These are phyloP conservation scores for Adansonia madagascariensis DNA, from an alignment of 441 rosid genomes.

Conservation along the genomic window DNA sequence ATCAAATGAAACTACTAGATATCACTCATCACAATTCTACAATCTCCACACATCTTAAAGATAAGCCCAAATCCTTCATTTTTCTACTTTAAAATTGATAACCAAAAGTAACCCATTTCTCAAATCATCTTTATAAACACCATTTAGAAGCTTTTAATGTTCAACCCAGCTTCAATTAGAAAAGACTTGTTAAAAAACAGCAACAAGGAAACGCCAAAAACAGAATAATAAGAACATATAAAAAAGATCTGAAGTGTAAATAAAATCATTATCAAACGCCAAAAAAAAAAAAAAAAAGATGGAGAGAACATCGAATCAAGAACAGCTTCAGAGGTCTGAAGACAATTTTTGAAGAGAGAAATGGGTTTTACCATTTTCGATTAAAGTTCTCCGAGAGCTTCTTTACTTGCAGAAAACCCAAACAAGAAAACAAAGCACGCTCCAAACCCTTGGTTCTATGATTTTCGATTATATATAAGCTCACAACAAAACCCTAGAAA, in stretches of 20 bases:
- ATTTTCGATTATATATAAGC: not conserved
- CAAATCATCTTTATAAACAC: not conserved
- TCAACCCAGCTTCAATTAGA: not conserved
- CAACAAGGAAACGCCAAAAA: not conserved
- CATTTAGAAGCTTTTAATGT: not conserved
- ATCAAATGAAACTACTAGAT: not conserved
- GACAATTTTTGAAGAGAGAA: not conserved
- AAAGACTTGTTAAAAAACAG: not conserved
- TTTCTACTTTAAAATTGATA: not conserved
- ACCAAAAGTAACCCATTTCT: not conserved
- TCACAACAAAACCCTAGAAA: not conserved
- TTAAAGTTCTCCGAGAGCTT: not conserved
- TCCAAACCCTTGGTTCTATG: not conserved
- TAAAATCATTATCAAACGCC: not conserved
- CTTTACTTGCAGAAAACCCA: not conserved
- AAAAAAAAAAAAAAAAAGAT: not conserved
- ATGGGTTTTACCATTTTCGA: slow-evolving; percentile 16
- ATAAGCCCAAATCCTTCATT: not conserved
- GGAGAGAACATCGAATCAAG: not conserved
- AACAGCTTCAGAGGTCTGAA: not conserved
- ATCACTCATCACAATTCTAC: not conserved
- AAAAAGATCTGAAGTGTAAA: not conserved
- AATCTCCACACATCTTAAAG: not conserved
- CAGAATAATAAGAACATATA: not conserved
- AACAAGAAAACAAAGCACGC: not conserved